phyloP scores from a whole-genome alignment of 2,329 filamentous ascomycete genomes.

The Trichoderma gracile region DNA sequence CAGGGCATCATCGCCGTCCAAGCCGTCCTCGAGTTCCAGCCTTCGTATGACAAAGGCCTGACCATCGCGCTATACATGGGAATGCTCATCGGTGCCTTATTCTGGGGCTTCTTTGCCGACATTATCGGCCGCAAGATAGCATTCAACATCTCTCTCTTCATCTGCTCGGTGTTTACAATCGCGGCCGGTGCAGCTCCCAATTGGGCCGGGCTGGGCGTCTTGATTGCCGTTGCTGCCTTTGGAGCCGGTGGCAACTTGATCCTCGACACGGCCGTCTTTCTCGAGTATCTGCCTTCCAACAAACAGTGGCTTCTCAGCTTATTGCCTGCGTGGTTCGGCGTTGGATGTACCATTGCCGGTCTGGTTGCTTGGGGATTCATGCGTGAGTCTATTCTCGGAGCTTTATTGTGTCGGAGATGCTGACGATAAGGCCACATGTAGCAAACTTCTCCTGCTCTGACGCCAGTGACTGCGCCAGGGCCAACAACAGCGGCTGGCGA shows the following conservation, averaged over 20 bases:
- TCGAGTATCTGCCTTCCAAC: constrained; percentile 50
- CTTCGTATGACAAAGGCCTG: constrained; percentile 51
- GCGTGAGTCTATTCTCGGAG: constrained; percentile 29
- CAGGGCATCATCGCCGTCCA: constrained; percentile 59
- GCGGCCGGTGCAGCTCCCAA: constrained; percentile 63
- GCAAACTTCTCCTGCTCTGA: constrained; percentile 36
- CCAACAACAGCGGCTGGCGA: constrained; percentile 53
- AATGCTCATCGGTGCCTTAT: constrained; percentile 55
- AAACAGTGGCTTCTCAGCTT: constrained; percentile 66
- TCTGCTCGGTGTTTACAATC: constrained; percentile 61
- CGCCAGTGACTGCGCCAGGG: constrained; percentile 42
- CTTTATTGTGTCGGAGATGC: not conserved
- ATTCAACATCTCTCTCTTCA: constrained; percentile 63
- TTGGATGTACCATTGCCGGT: constrained; percentile 50
- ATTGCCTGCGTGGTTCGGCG: constrained; percentile 55
- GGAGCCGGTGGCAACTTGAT: constrained; percentile 66
- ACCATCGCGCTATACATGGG: constrained; percentile 57
- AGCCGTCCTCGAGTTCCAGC: constrained; percentile 50
- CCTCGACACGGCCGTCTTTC: constrained; percentile 57
- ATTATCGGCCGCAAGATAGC: constrained; percentile 64
- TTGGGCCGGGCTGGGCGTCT: constrained; percentile 62
- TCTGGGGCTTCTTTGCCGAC: constrained; percentile 66
- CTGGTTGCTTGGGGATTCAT: constrained; percentile 54
- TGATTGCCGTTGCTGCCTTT: constrained; percentile 61
- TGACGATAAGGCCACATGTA: not conserved